phyloP scores from a whole-genome alignment of 2,329 filamentous ascomycete species.

The Fusarium liriodendri region DNA sequence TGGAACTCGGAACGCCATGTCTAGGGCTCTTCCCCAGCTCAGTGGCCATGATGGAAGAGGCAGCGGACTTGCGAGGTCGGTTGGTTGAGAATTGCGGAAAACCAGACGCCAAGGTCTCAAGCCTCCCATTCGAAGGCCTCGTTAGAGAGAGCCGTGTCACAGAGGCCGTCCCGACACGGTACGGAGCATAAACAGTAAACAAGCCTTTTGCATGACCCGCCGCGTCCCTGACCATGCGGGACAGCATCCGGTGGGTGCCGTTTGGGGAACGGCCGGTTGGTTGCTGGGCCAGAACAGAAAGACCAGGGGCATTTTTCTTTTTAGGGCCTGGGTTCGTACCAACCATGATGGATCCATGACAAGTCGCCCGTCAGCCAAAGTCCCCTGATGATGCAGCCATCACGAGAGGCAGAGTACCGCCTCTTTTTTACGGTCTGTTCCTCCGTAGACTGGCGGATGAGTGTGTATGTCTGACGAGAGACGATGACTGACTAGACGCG shows the following conservation, averaged over 20 bases:
- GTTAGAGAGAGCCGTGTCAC: neutral
- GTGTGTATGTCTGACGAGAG: neutral
- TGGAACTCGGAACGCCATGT: conserved; percentile 4
- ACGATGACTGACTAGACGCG: neutral
- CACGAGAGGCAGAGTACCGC: neutral
- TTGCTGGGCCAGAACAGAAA: conserved; percentile 20
- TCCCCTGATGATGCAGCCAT: conserved; percentile 31
- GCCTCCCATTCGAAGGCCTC: neutral
- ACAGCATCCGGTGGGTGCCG: conserved; percentile 26
- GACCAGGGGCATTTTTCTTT: conserved; percentile 21
- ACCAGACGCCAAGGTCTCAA: conserved; percentile 32
- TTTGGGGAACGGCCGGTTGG: conserved; percentile 29
- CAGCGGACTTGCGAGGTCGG: neutral
- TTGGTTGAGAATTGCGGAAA: neutral
- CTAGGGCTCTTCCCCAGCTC: conserved; percentile 6
- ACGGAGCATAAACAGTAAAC: conserved; percentile 32
- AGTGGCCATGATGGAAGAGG: conserved; percentile 5
- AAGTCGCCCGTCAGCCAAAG: conserved; percentile 9
- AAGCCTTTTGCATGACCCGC: conserved; percentile 43
- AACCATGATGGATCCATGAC: conserved; percentile 25
- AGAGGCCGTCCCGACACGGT: conserved; percentile 14
- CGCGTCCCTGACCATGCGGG: conserved; percentile 34
- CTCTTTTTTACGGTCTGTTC: neutral
- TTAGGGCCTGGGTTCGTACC: conserved; percentile 24
- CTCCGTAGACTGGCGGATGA: conserved; percentile 13